These are phyloP conservation scores for Austroboletus eburneus DNA, from an alignment of 768 basidiomycete genomes.

Conservation along the genomic window DNA sequence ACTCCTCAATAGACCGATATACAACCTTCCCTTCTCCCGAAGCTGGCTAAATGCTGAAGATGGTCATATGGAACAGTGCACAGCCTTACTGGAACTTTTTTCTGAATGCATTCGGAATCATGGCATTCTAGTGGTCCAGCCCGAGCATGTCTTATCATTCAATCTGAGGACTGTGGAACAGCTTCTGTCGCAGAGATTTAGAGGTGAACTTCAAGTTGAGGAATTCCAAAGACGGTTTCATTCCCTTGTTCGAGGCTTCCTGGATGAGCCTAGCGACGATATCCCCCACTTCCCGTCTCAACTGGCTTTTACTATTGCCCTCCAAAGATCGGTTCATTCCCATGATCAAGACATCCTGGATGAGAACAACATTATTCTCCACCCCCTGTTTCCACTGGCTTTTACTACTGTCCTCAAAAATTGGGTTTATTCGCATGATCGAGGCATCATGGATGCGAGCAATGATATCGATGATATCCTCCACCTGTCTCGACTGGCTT, in stretches of 20 bases:
- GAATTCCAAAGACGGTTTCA: too few relatives aligned
- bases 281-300: too few relatives aligned
- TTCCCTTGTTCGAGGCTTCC: too few relatives aligned
- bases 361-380: constrained; percentile 22
- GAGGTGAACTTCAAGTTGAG: too few relatives aligned
- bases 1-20: constrained; percentile 37
- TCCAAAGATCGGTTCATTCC: too few relatives aligned
- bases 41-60: constrained; percentile 25
- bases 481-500: too few relatives aligned
- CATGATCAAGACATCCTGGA: constrained; percentile 15
- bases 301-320: constrained; percentile 20
- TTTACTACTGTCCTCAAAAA: background rate
- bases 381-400: constrained; percentile 4
- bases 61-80: constrained; percentile 16
- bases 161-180: constrained; percentile 40
- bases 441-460: too few relatives aligned
- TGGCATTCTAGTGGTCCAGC: constrained; percentile 44
- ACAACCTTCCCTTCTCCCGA: constrained; percentile 43
- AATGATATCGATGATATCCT: too few relatives aligned
- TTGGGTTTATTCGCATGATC: constrained; percentile 2
- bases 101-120: constrained; percentile 31
- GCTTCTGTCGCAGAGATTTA: constrained; percentile 11
- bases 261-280: too few relatives aligned
- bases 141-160: too few relatives aligned
- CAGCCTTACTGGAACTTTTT: constrained; percentile 22